Conservation (phyloP, 345 rosid genomes). For the Boechera retrofracta region DNA sequence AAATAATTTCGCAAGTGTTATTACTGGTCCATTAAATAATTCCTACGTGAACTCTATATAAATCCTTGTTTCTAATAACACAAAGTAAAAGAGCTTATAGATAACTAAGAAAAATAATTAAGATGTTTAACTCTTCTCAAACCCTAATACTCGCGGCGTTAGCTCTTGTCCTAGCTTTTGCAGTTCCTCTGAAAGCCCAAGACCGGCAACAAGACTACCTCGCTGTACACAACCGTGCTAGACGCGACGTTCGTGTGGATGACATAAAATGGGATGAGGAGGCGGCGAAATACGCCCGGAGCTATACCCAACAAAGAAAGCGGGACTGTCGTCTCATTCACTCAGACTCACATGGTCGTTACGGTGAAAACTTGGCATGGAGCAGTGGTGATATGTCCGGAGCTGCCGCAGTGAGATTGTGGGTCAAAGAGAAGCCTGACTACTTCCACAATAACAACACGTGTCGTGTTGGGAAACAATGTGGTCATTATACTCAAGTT, state of each 20-base stretch:
- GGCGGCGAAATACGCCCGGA: slow-evolving; percentile 45
- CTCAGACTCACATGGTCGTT: slow-evolving; percentile 42
- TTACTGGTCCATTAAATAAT: slow-evolving; percentile 6
- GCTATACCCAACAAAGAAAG: slow-evolving; percentile 20
- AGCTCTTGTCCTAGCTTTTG: slow-evolving; percentile 27
- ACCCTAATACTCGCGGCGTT: slow-evolving; percentile 9
- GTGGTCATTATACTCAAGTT: slow-evolving; percentile 58
- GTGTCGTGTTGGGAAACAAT: slow-evolving; percentile 11
- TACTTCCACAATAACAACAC: slow-evolving; percentile 19
- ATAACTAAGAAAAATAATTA: slow-evolving; percentile 20
- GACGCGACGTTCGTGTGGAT: slow-evolving; percentile 32
- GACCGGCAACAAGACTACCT: slow-evolving; percentile 39
- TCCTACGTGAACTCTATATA: slow-evolving; percentile 30
- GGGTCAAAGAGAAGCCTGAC: slow-evolving; percentile 40
- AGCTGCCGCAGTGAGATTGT: slow-evolving; percentile 40
- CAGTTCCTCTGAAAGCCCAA: slow-evolving; percentile 39
- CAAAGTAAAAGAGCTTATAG: slow-evolving; percentile 2
- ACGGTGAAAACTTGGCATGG: slow-evolving; percentile 51
- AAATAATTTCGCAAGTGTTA: not conserved
- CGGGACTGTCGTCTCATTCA: slow-evolving; percentile 46
- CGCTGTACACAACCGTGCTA: slow-evolving; percentile 35
- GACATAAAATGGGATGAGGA: slow-evolving; percentile 48
- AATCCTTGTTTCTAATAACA: slow-evolving; percentile 11
- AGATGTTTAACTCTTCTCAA: slow-evolving; percentile 27
- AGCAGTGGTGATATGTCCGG: slow-evolving; percentile 38